These are phyloP conservation scores for Moricandia arvensis DNA, from an alignment of 345 rosid species.

Conservation along the genomic window DNA sequence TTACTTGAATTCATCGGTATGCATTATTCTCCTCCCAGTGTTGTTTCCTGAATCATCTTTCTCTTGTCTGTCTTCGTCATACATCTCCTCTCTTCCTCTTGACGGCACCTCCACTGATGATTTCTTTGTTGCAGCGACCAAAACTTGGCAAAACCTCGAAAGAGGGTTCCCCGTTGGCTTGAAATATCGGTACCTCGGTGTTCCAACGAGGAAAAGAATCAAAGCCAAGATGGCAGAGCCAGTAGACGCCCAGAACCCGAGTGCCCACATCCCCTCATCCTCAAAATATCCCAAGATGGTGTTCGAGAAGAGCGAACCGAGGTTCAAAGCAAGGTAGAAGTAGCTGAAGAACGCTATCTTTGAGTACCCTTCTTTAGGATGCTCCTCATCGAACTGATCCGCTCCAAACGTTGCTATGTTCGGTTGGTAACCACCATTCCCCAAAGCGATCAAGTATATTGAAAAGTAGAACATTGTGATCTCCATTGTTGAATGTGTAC, in stretches of 20 bases:
- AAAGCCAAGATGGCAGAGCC: conserved; percentile 82
- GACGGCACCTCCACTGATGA: conserved; percentile 48
- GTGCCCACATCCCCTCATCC: conserved; percentile 91
- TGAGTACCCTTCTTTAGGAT: conserved; percentile 80
- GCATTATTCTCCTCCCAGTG: conserved; percentile 63
- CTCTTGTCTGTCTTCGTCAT: conserved; percentile 42
- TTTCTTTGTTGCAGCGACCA: conserved; percentile 77
- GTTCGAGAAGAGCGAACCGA: conserved; percentile 96
- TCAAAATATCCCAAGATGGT: conserved; percentile 87
- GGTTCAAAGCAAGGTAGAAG: conserved; percentile 90
- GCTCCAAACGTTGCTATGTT: conserved; percentile 95
- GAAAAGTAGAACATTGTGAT: conserved; percentile 79
- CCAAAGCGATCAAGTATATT: conserved; percentile 80
- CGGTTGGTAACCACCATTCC: conserved; percentile 97
- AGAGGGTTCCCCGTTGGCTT: conserved; percentile 90
- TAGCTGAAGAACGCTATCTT: conserved; percentile 95
- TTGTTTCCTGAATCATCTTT: conserved; percentile 21
- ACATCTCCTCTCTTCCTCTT: conserved; percentile 45
- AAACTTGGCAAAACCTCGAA: conserved; percentile 78
- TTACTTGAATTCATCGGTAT: conserved; percentile 89
- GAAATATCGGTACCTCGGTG: conserved; percentile 74
- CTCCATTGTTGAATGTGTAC: conserved; percentile 68
- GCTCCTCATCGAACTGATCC: conserved; percentile 93
- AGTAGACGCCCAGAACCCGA: conserved; percentile 92
- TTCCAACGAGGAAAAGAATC: conserved; percentile 72